These are phyloP conservation scores for Xanthoparmelia taractica DNA, from an alignment of 495 filamentous ascomycete genomes.

Conservation along the genomic window DNA sequence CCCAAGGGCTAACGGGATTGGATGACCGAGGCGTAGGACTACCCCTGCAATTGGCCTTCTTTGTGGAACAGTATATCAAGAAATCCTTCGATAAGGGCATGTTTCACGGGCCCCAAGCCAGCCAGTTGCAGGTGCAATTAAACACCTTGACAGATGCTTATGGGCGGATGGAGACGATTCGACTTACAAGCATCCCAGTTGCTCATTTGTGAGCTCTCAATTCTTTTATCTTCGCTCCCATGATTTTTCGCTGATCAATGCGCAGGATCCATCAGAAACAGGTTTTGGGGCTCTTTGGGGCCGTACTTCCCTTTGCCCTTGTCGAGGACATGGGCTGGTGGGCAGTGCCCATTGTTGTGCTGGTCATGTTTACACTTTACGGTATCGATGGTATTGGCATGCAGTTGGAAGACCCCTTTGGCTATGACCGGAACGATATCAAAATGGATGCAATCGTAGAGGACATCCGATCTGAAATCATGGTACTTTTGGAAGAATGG, in stretches of 20 bases:
- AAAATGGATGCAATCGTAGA: conserved; percentile 70
- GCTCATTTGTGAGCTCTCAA: conserved; percentile 53
- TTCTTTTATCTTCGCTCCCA: conserved; percentile 1
- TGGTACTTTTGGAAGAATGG: conserved; percentile 60
- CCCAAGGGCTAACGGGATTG: conserved; percentile 49
- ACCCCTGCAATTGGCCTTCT: conserved; percentile 57
- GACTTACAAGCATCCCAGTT: conserved; percentile 62
- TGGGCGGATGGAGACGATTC: conserved; percentile 68
- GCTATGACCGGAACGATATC: conserved; percentile 68
- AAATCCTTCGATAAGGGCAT: conserved; percentile 50
- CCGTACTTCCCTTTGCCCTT: conserved; percentile 67
- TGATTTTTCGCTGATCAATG: background rate
- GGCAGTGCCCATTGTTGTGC: conserved; percentile 56
- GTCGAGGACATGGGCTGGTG: conserved; percentile 69
- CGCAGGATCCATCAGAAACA: conserved; percentile 65
- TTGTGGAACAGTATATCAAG: conserved; percentile 63
- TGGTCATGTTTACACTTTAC: conserved; percentile 67
- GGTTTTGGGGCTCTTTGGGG: conserved; percentile 62
- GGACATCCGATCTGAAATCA: conserved; percentile 56
- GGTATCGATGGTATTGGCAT: conserved; percentile 67
- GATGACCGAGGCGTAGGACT: conserved; percentile 59
- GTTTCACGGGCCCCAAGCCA: conserved; percentile 56
- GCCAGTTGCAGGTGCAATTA: conserved; percentile 55
- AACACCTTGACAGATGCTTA: conserved; percentile 57
- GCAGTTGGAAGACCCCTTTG: conserved; percentile 71